Conservation (phyloP, 148 eudicot genomes). For the Vaccinium myrtillus region DNA sequence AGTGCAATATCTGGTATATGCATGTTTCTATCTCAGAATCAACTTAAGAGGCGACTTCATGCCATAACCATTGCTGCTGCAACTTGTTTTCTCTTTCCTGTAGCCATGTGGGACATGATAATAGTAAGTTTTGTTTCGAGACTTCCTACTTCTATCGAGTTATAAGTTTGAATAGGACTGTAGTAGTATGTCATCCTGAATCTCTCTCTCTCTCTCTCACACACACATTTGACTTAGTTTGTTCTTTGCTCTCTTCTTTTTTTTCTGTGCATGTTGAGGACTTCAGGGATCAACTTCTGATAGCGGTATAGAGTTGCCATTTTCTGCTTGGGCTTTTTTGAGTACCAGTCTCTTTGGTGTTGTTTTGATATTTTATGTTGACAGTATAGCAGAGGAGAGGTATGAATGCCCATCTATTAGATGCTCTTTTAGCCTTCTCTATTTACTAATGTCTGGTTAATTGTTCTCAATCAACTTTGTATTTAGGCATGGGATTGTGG, state of each 20-base stretch:
- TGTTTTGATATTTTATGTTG: constrained; percentile 81
- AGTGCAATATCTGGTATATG: constrained; percentile 7
- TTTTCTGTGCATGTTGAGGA: constrained; percentile 15
- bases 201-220: not conserved
- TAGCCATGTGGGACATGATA: constrained; percentile 96
- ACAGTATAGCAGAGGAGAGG: constrained; percentile 97
- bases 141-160: not conserved
- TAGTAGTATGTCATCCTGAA: not conserved
- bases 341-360: constrained; percentile 78
- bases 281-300: constrained; percentile 69
- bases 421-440: not conserved
- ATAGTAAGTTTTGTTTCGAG: constrained; percentile 45
- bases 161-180: not conserved
- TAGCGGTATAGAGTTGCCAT: constrained; percentile 51
- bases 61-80: constrained; percentile 94
- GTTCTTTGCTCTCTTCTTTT: constrained; percentile 6
- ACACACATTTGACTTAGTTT: constrained; percentile 5
- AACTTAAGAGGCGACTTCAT: constrained; percentile 89
- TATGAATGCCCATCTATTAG: constrained; percentile 24
- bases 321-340: constrained; percentile 75
- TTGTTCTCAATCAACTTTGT: not conserved
- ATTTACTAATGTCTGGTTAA: constrained; percentile 9
- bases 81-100: constrained; percentile 94
- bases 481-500: not conserved
- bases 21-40: constrained; percentile 53